Evolutionary conservation across 2,329 filamentous ascomycete genomes (phyloP).

Genomic region (Fusarium mundagurra): DNA sequence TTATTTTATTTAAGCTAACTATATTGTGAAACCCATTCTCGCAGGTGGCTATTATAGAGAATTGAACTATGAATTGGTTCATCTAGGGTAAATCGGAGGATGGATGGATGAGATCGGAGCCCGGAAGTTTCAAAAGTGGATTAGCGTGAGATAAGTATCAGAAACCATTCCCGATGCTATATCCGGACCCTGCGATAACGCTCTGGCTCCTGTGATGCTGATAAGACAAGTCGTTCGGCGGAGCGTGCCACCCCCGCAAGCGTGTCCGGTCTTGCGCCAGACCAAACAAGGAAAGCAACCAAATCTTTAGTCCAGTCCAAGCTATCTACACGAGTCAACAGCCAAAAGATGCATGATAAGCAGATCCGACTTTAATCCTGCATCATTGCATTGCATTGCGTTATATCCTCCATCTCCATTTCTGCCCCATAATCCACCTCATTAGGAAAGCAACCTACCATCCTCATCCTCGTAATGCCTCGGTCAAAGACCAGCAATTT

Average conservation of each 20-base stretch:
- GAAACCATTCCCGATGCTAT: not conserved
- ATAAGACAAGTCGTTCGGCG: not conserved
- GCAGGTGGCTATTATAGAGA: not conserved
- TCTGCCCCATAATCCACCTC: not conserved
- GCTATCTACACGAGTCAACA: not conserved
- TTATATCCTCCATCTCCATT: not conserved
- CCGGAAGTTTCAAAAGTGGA: not conserved
- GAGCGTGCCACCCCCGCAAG: not conserved
- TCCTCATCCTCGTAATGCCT: not conserved
- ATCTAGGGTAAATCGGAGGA: not conserved
- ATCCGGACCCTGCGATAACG: not conserved
- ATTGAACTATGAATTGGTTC: accelerated
- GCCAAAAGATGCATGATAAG: not conserved
- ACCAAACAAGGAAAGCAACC: slow-evolving; percentile 8
- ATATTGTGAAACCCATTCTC: accelerated
- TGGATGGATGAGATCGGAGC: accelerated
- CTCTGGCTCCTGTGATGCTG: not conserved
- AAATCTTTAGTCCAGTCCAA: not conserved
- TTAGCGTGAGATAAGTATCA: accelerated
- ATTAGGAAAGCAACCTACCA: slow-evolving; percentile 20
- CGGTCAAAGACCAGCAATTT: not conserved
- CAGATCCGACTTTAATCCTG: not conserved
- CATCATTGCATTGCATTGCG: not conserved
- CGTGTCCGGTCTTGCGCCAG: not conserved
- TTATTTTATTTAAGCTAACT: no score